Percentiles rank a stretch among this genome's conserved stretches.
Conservation (phyloP, 371 early-diverging fungal genomes). For the Rhizopus microsporus region DNA sequence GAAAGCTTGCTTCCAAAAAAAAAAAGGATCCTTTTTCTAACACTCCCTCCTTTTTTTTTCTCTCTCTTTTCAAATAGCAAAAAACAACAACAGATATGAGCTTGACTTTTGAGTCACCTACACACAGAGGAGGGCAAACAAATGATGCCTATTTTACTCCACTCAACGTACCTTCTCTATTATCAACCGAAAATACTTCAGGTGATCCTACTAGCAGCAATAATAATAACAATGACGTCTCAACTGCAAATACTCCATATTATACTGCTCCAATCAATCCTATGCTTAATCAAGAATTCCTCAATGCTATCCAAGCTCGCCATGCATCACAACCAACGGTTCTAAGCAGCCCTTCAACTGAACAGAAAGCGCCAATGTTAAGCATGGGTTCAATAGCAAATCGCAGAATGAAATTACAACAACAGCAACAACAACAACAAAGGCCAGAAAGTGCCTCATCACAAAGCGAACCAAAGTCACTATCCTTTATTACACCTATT, state of each 20-base stretch:
- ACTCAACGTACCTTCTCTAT: constrained; percentile 29
- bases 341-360: constrained; percentile 15
- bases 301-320: constrained; percentile 50
- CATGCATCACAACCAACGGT: constrained; percentile 43
- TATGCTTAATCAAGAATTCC: constrained; percentile 46
- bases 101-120: constrained; percentile 47
- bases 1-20: no score
- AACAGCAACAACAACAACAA: not conserved
- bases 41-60: constrained; percentile 6
- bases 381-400: constrained; percentile 22
- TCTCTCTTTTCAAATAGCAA: not conserved
- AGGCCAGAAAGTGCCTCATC: not conserved
- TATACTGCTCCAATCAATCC: constrained; percentile 53
- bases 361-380: constrained; percentile 9
- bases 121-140: constrained; percentile 25
- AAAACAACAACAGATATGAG: constrained; percentile 29
- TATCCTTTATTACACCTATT: constrained; percentile 7
- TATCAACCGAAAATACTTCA: constrained; percentile 7
- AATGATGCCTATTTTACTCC: constrained; percentile 51
- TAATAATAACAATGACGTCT: constrained; percentile 8
- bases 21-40: constrained; percentile 5
- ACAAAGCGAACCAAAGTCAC: not conserved
- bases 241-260: constrained; percentile 38
- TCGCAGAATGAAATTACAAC: constrained; percentile 20
- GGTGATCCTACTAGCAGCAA: constrained; percentile 13